Evolutionary conservation across 768 basidiomycete genomes (phyloP).

Genomic region (Asterophora lycoperdoides): DNA sequence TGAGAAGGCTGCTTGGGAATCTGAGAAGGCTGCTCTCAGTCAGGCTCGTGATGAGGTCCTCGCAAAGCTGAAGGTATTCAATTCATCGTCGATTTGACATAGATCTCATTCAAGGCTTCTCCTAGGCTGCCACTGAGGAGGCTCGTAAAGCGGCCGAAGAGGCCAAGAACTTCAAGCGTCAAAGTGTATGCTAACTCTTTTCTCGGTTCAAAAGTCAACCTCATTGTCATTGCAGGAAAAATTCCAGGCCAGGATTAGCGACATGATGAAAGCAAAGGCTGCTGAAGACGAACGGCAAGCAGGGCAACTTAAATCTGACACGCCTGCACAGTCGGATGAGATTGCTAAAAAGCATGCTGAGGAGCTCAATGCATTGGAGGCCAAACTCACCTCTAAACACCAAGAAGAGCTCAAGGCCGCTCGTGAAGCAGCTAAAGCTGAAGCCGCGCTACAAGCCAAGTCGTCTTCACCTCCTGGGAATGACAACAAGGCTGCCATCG

Average conservation of each 20-base stretch:
- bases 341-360: slow-evolving; percentile 50
- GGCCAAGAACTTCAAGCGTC: slow-evolving; percentile 36
- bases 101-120: not conserved
- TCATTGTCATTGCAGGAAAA: slow-evolving; percentile 49
- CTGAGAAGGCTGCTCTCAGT: slow-evolving; percentile 54
- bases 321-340: slow-evolving; percentile 30
- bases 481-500: slow-evolving; percentile 34
- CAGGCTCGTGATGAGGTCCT: slow-evolving; percentile 59
- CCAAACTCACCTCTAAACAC: slow-evolving; percentile 49
- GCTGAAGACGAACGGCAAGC: slow-evolving; percentile 46
- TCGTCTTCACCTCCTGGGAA: slow-evolving; percentile 22
- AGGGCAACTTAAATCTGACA: slow-evolving; percentile 22
- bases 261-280: slow-evolving; percentile 48
- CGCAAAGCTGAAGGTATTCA: slow-evolving; percentile 50
- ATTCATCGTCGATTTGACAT: not conserved
- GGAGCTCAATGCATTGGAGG: slow-evolving; percentile 54
- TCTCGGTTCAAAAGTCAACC: not conserved
- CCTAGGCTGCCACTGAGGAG: slow-evolving; percentile 38
- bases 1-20: slow-evolving; percentile 61
- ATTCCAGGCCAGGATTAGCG: slow-evolving; percentile 50
- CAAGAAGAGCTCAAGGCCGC: slow-evolving; percentile 50
- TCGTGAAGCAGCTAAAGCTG: slow-evolving; percentile 38
- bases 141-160: slow-evolving; percentile 42
- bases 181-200: slow-evolving; percentile 31
- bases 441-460: slow-evolving; percentile 33